Percentiles rank a stretch among this genome's conserved stretches.
phyloP scores from a whole-genome alignment of 202 grass and related monocot genomes.

The Eragrostis tef region DNA sequence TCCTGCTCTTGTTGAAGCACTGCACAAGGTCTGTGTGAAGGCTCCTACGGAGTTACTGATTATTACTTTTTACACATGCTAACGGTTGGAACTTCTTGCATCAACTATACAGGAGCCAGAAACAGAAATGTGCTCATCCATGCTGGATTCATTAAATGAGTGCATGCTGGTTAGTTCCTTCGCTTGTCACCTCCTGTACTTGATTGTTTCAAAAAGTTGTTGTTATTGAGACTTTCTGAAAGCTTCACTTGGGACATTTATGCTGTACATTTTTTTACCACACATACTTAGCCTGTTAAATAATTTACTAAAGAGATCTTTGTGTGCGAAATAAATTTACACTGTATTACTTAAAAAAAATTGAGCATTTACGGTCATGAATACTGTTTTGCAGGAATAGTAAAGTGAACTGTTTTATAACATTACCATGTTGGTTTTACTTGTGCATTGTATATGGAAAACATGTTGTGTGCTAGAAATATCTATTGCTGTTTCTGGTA shows the following conservation, averaged over 20 bases:
- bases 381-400: not conserved
- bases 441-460: not conserved
- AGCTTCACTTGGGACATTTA: conserved; percentile 7
- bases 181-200: not conserved
- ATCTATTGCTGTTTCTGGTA: not conserved
- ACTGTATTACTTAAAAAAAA: not conserved
- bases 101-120: conserved; percentile 80
- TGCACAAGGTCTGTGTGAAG: conserved; percentile 68
- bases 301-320: not conserved
- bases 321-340: not conserved
- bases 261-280: not conserved
- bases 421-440: not conserved
- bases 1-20: conserved; percentile 88
- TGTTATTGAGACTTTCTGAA: conserved; percentile 13
- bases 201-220: conserved; percentile 12
- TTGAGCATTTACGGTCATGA: not conserved
- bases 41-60: conserved; percentile 15
- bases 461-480: not conserved
- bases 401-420: conserved; percentile 3
- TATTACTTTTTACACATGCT: conserved; percentile 33
- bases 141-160: conserved; percentile 94
- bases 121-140: conserved; percentile 90
- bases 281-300: not conserved
- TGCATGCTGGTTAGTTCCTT: conserved; percentile 80
- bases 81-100: conserved; percentile 27